Evolutionary conservation across 2,329 filamentous ascomycete species (phyloP).

Genomic region (Aspergillus proliferans): DNA sequence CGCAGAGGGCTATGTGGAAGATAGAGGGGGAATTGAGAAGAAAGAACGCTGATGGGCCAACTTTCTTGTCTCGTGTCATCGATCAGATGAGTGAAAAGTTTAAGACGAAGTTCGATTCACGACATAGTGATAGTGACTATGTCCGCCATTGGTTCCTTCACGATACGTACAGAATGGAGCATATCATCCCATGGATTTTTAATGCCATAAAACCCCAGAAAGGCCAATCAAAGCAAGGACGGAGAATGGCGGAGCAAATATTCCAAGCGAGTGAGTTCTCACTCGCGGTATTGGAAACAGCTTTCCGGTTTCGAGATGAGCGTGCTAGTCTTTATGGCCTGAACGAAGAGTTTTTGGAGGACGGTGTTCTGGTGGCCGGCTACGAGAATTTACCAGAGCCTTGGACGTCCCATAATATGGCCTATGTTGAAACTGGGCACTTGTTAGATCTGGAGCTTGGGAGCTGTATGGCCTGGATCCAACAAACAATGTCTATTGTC

Average conservation of each 20-base stretch:
- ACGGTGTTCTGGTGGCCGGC: conserved; percentile 57
- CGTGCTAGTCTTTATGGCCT: conserved; percentile 70
- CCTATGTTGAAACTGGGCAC: conserved; percentile 33
- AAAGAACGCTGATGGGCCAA: conserved; percentile 56
- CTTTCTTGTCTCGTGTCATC: conserved; percentile 67
- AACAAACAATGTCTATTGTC: conserved; percentile 23
- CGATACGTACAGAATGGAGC: conserved; percentile 64
- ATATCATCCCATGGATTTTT: conserved; percentile 72
- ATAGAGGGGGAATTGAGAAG: conserved; percentile 65
- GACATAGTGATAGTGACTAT: conserved; percentile 65
- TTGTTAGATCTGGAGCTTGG: conserved; percentile 38
- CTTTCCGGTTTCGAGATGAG: conserved; percentile 64
- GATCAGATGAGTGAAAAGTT: conserved; percentile 69
- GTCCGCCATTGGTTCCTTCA: conserved; percentile 83
- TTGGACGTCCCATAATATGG: conserved; percentile 66
- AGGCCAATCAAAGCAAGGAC: conserved; percentile 50
- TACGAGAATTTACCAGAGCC: conserved; percentile 69
- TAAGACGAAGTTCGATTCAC: conserved; percentile 60
- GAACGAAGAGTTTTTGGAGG: conserved; percentile 56
- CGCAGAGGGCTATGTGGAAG: conserved; percentile 73
- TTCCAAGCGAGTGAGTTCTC: conserved; percentile 72
- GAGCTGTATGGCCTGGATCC: conserved; percentile 34
- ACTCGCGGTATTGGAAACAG: conserved; percentile 56
- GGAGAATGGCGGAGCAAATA: conserved; percentile 41
- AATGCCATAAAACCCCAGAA: conserved; percentile 69